Base-by-base conservation (phyloP, 768 basidiomycete species). In the Fistulinella prunicolor region DNA sequence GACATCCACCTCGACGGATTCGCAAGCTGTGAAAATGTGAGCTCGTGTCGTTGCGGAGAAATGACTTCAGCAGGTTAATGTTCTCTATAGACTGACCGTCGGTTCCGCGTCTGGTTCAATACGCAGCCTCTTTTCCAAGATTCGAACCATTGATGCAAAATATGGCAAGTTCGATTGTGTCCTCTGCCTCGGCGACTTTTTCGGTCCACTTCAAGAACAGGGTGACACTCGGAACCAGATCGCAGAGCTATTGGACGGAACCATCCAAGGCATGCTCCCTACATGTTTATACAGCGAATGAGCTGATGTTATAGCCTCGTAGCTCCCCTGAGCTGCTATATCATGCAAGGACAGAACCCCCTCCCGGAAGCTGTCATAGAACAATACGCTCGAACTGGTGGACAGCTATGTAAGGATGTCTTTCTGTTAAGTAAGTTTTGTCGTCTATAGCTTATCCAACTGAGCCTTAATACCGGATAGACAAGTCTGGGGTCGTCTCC, bases 111-210 rank as follows among this genome's bases (percentile, higher is more conserved):
- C 74, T 28, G 93, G 93, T 22, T 79, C 81, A 1, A 81, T 96
- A 60, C 68, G 74, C 26, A 77, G 81, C n/a, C 74, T 94, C 23
- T 85, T 91, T 59, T 65, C 79, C 48, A 96, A 93, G 73, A 78
- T 97, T 58, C 83, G 80, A 50, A 70, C 81, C 23, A 90, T 96
- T 56, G 83, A 98, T 70, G 75, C 82, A 45, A 96, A 95, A 70
- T 89, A 96, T 67, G 94, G 94, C 52, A 89, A 89, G 63, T 97
- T 98, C 63, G 88, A 92, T 61, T 77, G 90, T 46, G 78, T 85
- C 7, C 75, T 94, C 43, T 90, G 88, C 56, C 71, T 75, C 7
- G 91, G 91, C n/a, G 87, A 92, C 67, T 93, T 94, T 70, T 91
- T 93, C 66, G 86, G 86, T 6, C 76, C 75, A 2, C 60, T 71